Conservation (phyloP, 108 stramenopile genomes). For the Nitzschia sp. region DNA sequence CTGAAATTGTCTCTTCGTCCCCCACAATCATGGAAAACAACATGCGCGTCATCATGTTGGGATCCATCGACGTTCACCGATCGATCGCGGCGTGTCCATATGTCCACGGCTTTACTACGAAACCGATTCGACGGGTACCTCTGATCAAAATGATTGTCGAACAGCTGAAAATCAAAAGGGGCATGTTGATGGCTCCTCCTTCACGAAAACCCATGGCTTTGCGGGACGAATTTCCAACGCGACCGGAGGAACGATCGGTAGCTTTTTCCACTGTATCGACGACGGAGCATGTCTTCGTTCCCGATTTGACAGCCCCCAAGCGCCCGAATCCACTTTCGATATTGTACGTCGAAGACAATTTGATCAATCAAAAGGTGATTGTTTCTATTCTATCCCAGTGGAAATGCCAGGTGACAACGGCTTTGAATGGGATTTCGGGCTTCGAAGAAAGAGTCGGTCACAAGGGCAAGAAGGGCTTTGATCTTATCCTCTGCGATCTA, state of each 20-base stretch:
- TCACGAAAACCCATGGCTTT: background rate
- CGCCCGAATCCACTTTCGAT: background rate
- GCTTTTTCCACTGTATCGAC: background rate
- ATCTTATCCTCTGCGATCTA: constrained; percentile 3
- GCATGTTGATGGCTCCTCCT: background rate
- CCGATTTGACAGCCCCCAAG: background rate
- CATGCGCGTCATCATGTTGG: constrained; percentile 9
- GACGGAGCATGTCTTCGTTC: background rate
- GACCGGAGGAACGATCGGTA: background rate
- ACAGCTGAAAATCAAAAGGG: constrained; percentile 13
- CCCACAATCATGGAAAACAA: background rate
- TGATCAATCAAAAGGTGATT: constrained; percentile 26
- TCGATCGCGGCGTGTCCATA: constrained; percentile 10
- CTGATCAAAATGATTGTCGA: constrained; percentile 20
- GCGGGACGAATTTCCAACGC: background rate
- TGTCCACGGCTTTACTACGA: constrained; percentile 16
- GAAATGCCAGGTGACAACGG: constrained; percentile 15
- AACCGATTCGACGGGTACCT: constrained; percentile 12
- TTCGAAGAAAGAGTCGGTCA: constrained; percentile 11
- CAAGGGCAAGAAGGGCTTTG: background rate
- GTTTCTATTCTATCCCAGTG: constrained; percentile 16
- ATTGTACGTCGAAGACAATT: constrained; percentile 12
- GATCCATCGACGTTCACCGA: constrained; percentile 18
- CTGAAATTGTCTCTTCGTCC: constrained; percentile 12
- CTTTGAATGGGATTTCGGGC: constrained; percentile 8